Conservation (phyloP, 129 eudicot genomes). For the Rutidosis leptorrhynchoides region DNA sequence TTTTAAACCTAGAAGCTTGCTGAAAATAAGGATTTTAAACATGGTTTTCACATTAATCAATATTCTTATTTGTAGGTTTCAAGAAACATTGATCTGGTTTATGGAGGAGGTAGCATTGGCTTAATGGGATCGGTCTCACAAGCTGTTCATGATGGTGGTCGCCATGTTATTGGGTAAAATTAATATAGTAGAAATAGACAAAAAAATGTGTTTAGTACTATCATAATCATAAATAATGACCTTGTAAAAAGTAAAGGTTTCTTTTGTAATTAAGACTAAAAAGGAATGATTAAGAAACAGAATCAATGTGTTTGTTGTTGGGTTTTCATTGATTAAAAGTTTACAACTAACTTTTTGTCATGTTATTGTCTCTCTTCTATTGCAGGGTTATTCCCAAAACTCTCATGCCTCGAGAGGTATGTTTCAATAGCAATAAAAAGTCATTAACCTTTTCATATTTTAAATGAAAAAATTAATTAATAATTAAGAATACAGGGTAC, state of each 20-base stretch:
- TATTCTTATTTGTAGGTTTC: conserved; percentile 56
- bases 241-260: too few species aligned
- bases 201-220: too few species aligned
- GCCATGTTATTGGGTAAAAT: conserved; percentile 97
- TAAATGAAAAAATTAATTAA: too few species aligned
- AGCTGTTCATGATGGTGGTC: conserved; percentile 99
- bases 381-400: conserved; percentile 99
- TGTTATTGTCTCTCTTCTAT: conserved; percentile 67
- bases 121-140: conserved; percentile 96
- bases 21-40: neutral
- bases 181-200: too few species aligned
- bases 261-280: too few species aligned
- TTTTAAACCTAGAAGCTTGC: neutral
- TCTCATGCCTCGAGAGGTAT: conserved; percentile 99
- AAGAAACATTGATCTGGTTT: conserved; percentile 95
- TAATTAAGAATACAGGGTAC: neutral
- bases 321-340: conserved; percentile 30
- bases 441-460: conserved; percentile 39
- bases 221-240: too few species aligned
- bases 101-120: conserved; percentile 99
- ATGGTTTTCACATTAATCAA: neutral
- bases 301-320: conserved; percentile 41
- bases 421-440: conserved; percentile 45
- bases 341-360: conserved; percentile 52
- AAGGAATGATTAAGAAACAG: conserved; percentile 33